Conservation (phyloP, 352 stramenopile genomes). For the Phytopythium delawarense region DNA sequence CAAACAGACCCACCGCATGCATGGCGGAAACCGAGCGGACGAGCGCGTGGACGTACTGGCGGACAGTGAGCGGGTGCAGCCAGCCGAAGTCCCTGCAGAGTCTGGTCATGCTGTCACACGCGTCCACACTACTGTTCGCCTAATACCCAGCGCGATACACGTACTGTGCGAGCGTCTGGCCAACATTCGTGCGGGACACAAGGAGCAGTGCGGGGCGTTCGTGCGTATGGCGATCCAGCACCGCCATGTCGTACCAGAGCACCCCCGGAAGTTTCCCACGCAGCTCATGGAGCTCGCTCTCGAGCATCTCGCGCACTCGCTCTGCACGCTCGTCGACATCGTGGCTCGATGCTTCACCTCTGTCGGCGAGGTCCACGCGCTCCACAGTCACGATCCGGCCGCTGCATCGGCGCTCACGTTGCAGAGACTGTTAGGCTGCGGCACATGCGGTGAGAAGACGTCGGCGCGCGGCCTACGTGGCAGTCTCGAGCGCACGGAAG, state of each 20-base stretch:
- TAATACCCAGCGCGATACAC: not conserved
- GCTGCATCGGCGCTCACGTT: slow-evolving; percentile 6
- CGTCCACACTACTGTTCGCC: not conserved
- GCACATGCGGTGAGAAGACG: not conserved
- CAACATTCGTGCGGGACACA: not conserved
- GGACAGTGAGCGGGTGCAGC: slow-evolving; percentile 29
- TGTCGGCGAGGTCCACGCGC: slow-evolving; percentile 16
- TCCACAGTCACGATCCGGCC: slow-evolving; percentile 25
- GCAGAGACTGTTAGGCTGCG: not conserved
- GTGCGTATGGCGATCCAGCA: not conserved
- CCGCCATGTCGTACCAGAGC: slow-evolving; percentile 18
- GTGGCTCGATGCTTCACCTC: not conserved
- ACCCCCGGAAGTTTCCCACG: slow-evolving; percentile 10
- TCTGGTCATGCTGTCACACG: slow-evolving; percentile 2
- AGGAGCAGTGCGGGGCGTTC: not conserved
- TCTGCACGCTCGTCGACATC: not conserved
- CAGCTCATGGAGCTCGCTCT: slow-evolving; percentile 11
- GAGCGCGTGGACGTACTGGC: slow-evolving; percentile 28
- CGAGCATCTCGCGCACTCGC: slow-evolving; percentile 8
- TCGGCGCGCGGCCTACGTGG: slow-evolving; percentile 15
- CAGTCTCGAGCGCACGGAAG: slow-evolving; percentile 29
- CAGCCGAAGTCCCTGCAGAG: slow-evolving; percentile 31
- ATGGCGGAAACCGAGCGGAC: slow-evolving; percentile 22
- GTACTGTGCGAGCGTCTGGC: slow-evolving; percentile 5
- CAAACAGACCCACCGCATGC: slow-evolving; percentile 22